Evolutionary conservation across 768 basidiomycete genomes (phyloP).

Genomic region (Lactarius vividus): DNA sequence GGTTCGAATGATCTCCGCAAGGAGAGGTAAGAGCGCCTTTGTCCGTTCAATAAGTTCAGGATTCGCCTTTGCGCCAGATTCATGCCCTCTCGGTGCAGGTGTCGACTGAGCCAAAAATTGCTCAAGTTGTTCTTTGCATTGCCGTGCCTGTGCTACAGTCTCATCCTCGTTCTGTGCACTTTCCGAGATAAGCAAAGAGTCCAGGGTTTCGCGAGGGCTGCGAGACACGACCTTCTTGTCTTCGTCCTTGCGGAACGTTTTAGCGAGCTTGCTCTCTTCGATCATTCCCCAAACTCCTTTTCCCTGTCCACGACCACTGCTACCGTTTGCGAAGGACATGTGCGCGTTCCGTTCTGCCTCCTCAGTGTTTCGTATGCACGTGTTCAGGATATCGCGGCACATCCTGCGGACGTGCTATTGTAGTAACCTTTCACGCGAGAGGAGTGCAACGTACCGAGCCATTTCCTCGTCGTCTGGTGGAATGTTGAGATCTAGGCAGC

Average conservation of each 20-base stretch:
- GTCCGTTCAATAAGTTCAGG: constrained; percentile 50
- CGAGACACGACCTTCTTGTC: constrained; percentile 49
- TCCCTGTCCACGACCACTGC: constrained; percentile 50
- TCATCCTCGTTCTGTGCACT: constrained; percentile 41
- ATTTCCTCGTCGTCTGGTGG: constrained; percentile 81
- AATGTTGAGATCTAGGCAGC: constrained; percentile 92
- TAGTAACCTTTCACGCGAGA: not conserved
- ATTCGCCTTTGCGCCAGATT: constrained; percentile 25
- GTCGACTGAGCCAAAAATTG: constrained; percentile 29
- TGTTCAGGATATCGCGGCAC: constrained; percentile 85
- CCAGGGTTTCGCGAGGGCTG: constrained; percentile 27
- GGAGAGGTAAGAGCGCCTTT: constrained; percentile 49
- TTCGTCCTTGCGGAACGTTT: constrained; percentile 58
- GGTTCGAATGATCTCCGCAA: constrained; percentile 52
- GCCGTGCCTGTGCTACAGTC: constrained; percentile 46
- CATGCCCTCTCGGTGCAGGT: constrained; percentile 27
- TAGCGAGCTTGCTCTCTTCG: constrained; percentile 80
- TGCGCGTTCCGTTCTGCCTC: constrained; percentile 55
- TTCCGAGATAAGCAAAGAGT: constrained; percentile 24
- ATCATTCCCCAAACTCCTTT: constrained; percentile 85
- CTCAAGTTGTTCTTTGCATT: constrained; percentile 34
- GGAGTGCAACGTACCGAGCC: constrained; percentile 49
- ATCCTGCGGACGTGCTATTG: constrained; percentile 42
- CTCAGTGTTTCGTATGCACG: constrained; percentile 93
- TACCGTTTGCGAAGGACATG: constrained; percentile 29